A percentile compares a stretch with the other conserved stretches of the same genome.
These are phyloP conservation scores for Breynia disticha DNA, from an alignment of 441 rosid genomes.

Conservation along the genomic window DNA sequence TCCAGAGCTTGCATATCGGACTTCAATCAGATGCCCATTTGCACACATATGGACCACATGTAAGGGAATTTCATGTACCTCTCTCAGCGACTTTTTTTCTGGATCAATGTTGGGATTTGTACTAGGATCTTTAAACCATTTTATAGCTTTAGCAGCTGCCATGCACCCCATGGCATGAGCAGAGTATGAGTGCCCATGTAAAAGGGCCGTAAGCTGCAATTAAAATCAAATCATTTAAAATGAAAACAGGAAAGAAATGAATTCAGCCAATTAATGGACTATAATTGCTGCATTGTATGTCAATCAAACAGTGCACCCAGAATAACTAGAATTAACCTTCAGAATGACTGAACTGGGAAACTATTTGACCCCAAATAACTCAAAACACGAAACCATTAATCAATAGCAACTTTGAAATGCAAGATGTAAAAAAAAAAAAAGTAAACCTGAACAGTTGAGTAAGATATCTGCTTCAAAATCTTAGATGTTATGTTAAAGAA, in stretches of 20 bases:
- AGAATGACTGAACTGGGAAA: too few relatives aligned
- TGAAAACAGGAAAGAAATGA: background rate
- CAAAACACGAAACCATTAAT: too few relatives aligned
- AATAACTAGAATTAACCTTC: too few relatives aligned
- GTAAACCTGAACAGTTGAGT: too few relatives aligned
- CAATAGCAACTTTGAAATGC: too few relatives aligned
- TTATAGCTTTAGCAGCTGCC: conserved; percentile 75
- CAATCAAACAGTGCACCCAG: too few relatives aligned
- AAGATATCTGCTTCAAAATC: too few relatives aligned
- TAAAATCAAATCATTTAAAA: conserved; percentile 17
- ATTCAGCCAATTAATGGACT: background rate
- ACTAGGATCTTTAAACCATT: conserved; percentile 80
- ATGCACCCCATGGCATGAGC: conserved; percentile 95
- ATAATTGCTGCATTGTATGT: too few relatives aligned
- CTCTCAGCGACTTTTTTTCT: conserved; percentile 46
- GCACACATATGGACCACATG: conserved; percentile 7
- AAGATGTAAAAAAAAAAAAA: too few relatives aligned
- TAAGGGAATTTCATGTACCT: conserved; percentile 35
- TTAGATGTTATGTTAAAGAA: too few relatives aligned
- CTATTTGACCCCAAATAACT: too few relatives aligned
- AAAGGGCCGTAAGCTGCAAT: conserved; percentile 76
- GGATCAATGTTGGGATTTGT: conserved; percentile 53
- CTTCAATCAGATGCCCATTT: background rate
- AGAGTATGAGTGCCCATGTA: conserved; percentile 93
- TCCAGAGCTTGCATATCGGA: background rate